Evolutionary conservation across 768 basidiomycete species (phyloP).

Genomic region (Leccinellum luteum): DNA sequence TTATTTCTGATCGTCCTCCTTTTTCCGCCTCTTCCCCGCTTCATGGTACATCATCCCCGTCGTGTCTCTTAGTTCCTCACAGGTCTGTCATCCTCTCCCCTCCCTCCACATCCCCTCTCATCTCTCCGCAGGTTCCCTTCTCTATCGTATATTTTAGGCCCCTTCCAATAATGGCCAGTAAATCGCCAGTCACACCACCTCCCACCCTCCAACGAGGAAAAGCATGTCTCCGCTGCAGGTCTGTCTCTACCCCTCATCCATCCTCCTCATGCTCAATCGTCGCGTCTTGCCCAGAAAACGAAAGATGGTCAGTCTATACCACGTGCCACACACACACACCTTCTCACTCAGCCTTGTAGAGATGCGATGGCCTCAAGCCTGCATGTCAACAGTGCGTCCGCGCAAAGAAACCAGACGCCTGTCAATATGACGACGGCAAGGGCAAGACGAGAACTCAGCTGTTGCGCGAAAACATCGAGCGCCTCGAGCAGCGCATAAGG

Average conservation of each 20-base stretch:
- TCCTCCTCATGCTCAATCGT: slow-evolving; percentile 12
- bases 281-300: slow-evolving; percentile 48
- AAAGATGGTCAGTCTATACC: slow-evolving; percentile 52
- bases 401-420: slow-evolving; percentile 71
- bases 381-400: slow-evolving; percentile 76
- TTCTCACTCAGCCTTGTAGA: slow-evolving; percentile 38
- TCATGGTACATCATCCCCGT: slow-evolving; percentile 29
- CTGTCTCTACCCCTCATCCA: slow-evolving; percentile 16
- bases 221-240: slow-evolving; percentile 74
- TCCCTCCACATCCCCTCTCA: neutral
- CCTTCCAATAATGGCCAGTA: slow-evolving; percentile 36
- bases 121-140: slow-evolving; percentile 11
- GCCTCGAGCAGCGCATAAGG: slow-evolving; percentile 66
- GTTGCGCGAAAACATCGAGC: slow-evolving; percentile 71
- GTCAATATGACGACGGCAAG: slow-evolving; percentile 84
- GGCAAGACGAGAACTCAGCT: slow-evolving; percentile 80
- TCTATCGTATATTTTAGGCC: slow-evolving; percentile 39
- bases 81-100: slow-evolving; percentile 6
- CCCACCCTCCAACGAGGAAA: slow-evolving; percentile 62
- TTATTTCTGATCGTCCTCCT: slow-evolving; percentile 26
- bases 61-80: slow-evolving; percentile 6
- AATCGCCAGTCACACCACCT: slow-evolving; percentile 26
- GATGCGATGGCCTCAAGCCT: slow-evolving; percentile 76
- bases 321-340: neutral
- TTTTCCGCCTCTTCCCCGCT: slow-evolving; percentile 2